Conservation (phyloP, 2,329 filamentous ascomycete species). For the Colletotrichum acutatum region DNA sequence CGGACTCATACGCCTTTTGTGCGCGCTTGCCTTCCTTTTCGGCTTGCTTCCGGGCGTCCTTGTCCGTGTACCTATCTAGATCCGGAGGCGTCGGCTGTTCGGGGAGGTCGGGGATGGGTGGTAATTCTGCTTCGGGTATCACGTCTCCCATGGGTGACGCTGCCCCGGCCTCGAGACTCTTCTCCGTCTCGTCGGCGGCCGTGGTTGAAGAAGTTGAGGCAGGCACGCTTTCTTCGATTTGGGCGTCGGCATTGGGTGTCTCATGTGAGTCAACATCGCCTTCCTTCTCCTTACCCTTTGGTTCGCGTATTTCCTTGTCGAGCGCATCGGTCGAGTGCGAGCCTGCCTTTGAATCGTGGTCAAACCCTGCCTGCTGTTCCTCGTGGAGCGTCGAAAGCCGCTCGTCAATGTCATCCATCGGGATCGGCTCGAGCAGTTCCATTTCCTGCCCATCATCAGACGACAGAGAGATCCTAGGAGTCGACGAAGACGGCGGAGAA, state of each 20-base stretch:
- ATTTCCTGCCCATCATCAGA: conserved; percentile 47
- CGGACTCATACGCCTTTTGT: conserved; percentile 73
- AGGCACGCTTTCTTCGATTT: background rate
- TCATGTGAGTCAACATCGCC: background rate
- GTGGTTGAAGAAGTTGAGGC: too few species aligned
- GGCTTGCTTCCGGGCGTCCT: conserved; percentile 73
- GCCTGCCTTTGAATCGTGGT: background rate
- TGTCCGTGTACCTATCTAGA: conserved; percentile 68
- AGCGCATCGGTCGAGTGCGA: background rate
- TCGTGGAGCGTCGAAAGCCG: conserved; percentile 22
- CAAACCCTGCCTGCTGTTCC: conserved; percentile 4
- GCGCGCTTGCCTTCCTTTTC: conserved; percentile 74
- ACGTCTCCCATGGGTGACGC: background rate
- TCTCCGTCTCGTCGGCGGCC: background rate
- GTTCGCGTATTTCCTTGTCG: background rate
- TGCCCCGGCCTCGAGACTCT: background rate
- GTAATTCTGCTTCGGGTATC: conserved; percentile 43
- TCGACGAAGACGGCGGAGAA: conserved; percentile 37
- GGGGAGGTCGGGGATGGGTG: conserved; percentile 62
- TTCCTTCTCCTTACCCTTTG: conserved; percentile 27
- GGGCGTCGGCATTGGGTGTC: background rate
- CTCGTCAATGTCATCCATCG: conserved; percentile 10
- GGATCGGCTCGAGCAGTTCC: conserved; percentile 10
- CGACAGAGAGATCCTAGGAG: conserved; percentile 57
- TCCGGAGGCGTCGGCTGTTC: conserved; percentile 66